These are phyloP conservation scores for Trichophyton equinum DNA, from an alignment of 2,329 filamentous ascomycete species.

Conservation along the genomic window DNA sequence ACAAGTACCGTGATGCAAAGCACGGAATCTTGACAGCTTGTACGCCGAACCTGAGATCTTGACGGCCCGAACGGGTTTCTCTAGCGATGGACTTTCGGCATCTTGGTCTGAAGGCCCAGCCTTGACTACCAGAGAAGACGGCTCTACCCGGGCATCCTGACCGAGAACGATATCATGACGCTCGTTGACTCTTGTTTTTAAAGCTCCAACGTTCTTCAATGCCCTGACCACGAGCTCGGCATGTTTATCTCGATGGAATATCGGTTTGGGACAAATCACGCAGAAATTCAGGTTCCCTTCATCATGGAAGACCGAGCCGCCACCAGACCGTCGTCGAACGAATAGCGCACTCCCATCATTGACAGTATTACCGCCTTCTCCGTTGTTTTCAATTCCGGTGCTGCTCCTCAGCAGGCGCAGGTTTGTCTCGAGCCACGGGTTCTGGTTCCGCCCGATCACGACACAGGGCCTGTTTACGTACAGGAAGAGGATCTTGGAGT, in stretches of 20 bases:
- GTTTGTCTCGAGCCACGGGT: slow-evolving; percentile 89
- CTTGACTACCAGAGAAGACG: slow-evolving; percentile 11
- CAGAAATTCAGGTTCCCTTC: slow-evolving; percentile 87
- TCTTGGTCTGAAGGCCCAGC: slow-evolving; percentile 28
- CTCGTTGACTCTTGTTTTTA: slow-evolving; percentile 64
- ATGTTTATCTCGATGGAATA: slow-evolving; percentile 74
- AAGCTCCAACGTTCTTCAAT: slow-evolving; percentile 39
- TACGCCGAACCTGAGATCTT: slow-evolving; percentile 94
- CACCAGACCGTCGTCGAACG: slow-evolving; percentile 74
- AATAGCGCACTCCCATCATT: slow-evolving; percentile 38
- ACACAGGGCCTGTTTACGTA: slow-evolving; percentile 82
- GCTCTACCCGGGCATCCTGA: slow-evolving; percentile 24
- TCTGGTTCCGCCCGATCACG: slow-evolving; percentile 91
- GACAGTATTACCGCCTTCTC: slow-evolving; percentile 13
- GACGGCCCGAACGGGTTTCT: slow-evolving; percentile 34
- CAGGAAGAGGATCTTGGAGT: slow-evolving; percentile 69
- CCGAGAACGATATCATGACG: slow-evolving; percentile 86
- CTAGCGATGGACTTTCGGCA: slow-evolving; percentile 31
- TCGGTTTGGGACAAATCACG: slow-evolving; percentile 65
- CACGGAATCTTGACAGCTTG: slow-evolving; percentile 69
- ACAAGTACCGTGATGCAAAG: slow-evolving; percentile 88
- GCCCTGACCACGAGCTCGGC: slow-evolving; percentile 89
- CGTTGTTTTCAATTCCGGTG: slow-evolving; percentile 4
- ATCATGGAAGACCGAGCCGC: slow-evolving; percentile 91
- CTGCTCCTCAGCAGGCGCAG: slow-evolving; percentile 43